These are phyloP conservation scores for Aspergillus haitiensis DNA, from an alignment of 495 filamentous ascomycete genomes.

Conservation along the genomic window DNA sequence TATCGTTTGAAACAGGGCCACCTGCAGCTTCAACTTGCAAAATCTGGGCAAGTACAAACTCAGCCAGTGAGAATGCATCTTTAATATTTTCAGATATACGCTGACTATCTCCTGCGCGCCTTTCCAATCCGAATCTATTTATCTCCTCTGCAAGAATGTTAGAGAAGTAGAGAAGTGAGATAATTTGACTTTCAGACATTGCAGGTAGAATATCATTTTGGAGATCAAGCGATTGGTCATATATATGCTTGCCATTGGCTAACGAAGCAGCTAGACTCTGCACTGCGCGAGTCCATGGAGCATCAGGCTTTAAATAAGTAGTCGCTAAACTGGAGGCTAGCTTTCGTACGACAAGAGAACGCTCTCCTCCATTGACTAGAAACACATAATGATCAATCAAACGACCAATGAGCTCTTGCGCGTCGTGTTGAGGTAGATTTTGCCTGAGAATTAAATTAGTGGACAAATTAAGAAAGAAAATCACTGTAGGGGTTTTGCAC, in stretches of 20 bases:
- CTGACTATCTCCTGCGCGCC: slow-evolving; percentile 22
- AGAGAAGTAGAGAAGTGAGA: slow-evolving; percentile 69
- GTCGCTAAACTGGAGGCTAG: slow-evolving; percentile 78
- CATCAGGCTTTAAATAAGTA: slow-evolving; percentile 71
- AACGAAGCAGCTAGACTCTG: slow-evolving; percentile 65
- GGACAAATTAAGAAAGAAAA: background rate
- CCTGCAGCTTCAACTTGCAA: slow-evolving; percentile 31
- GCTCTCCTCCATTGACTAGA: slow-evolving; percentile 57
- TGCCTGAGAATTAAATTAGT: slow-evolving; percentile 44
- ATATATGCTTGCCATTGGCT: slow-evolving; percentile 51
- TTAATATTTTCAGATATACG: slow-evolving; percentile 35
- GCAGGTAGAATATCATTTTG: slow-evolving; percentile 42
- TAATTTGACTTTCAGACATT: slow-evolving; percentile 55
- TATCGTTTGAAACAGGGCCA: slow-evolving; percentile 23
- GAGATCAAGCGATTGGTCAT: slow-evolving; percentile 53
- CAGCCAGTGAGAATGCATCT: slow-evolving; percentile 41
- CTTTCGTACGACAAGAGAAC: slow-evolving; percentile 72
- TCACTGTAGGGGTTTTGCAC: slow-evolving; percentile 18
- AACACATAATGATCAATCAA: slow-evolving; percentile 68
- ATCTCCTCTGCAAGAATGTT: slow-evolving; percentile 74
- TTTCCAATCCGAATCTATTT: slow-evolving; percentile 45
- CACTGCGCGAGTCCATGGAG: slow-evolving; percentile 67
- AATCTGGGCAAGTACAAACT: slow-evolving; percentile 39
- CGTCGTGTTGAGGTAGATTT: slow-evolving; percentile 60
- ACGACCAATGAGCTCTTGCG: slow-evolving; percentile 62